phyloP scores from a whole-genome alignment of 139 green algal genomes.

The Chlamydomonas sp. region DNA sequence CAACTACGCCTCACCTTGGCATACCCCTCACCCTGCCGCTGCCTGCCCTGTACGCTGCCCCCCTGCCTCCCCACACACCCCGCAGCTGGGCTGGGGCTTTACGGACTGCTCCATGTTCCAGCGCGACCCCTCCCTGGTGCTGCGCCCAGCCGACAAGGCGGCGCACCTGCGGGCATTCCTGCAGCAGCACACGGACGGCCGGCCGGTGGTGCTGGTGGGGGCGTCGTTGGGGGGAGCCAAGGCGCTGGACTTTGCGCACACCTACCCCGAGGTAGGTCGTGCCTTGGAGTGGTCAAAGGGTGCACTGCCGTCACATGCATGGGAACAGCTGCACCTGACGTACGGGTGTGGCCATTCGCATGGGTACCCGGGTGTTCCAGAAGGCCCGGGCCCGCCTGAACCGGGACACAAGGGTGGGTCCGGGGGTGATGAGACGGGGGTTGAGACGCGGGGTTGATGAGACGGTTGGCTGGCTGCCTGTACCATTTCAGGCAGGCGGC shows the following conservation, averaged over 20 bases:
- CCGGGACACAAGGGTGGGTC: too few species aligned
- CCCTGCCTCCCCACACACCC: too few species aligned
- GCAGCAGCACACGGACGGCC: slow-evolving; percentile 53
- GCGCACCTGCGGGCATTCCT: slow-evolving; percentile 86
- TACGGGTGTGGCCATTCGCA: too few species aligned
- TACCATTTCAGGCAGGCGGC: too few species aligned
- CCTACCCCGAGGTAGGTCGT: slow-evolving; percentile 72
- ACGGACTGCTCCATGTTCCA: slow-evolving; percentile 62
- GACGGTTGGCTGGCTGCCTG: too few species aligned
- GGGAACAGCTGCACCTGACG: too few species aligned
- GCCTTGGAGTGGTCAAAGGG: too few species aligned
- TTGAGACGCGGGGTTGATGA: too few species aligned
- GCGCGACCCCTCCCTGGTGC: slow-evolving; percentile 21
- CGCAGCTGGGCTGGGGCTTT: slow-evolving; percentile 86
- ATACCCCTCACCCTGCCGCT: neutral
- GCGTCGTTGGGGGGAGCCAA: slow-evolving; percentile 88
- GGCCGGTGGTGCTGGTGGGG: slow-evolving; percentile 83
- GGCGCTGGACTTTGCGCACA: slow-evolving; percentile 91
- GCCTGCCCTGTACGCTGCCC: neutral
- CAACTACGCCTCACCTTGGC: neutral
- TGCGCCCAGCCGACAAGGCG: slow-evolving; percentile 77
- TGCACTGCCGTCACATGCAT: neutral
- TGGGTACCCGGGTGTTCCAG: too few species aligned
- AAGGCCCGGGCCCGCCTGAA: too few species aligned
- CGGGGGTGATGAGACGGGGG: too few species aligned